Conservation (phyloP, 495 filamentous ascomycete species). For the Aspergillus nidulans region DNA sequence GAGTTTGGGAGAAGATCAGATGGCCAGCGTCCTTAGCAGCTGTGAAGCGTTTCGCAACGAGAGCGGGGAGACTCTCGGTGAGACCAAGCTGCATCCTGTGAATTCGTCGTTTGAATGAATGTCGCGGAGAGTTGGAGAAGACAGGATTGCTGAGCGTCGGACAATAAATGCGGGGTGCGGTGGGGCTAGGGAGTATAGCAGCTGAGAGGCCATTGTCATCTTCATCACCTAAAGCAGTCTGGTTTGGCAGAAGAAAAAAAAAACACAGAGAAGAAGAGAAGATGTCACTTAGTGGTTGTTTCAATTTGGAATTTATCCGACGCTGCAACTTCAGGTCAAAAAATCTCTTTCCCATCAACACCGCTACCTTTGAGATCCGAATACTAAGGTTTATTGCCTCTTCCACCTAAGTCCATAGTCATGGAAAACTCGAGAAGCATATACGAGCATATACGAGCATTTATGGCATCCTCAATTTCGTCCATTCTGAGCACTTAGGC, state of each 20-base stretch:
- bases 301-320: no score
- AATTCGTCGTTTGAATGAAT: conserved; percentile 3
- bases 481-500: neutral
- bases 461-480: neutral
- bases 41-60: conserved; percentile 52
- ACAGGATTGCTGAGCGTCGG: neutral
- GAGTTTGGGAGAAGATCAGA: conserved; percentile 56
- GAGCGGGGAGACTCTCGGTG: conserved; percentile 43
- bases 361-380: neutral
- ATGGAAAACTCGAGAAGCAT: neutral
- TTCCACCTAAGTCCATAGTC: neutral
- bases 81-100: conserved; percentile 36
- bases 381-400: neutral
- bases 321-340: no score
- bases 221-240: neutral
- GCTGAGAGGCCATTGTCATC: neutral
- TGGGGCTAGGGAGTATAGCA: neutral
- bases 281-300: no score
- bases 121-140: conserved; percentile 5
- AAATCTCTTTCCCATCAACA: neutral
- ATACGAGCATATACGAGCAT: neutral
- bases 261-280: neutral
- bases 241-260: neutral
- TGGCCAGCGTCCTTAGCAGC: conserved; percentile 50
- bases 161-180: neutral